Base-by-base conservation (phyloP, 2,329 filamentous ascomycete species). In the Penicillium sp. region DNA sequence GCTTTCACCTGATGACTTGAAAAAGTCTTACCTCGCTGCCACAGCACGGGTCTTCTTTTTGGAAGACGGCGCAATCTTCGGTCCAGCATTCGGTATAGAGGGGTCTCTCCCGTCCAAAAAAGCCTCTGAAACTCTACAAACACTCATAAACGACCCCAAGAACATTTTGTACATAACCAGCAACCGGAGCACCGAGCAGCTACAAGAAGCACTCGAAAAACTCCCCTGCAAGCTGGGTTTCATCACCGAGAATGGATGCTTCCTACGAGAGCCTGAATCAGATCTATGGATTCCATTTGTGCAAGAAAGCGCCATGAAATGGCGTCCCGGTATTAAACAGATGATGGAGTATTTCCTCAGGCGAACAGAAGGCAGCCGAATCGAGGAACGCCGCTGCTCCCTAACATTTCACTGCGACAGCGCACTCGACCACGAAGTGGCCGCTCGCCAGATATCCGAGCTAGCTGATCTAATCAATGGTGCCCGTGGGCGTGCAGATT, bases 391-490 rank as follows among this genome's bases (percentile, higher is more conserved):
- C 19, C 88, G 90, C 62, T 96, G 90, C 77, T 91, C 89, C 45
- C 78, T 96, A 36, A 85, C 93, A 51, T 96, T 96, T 78, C 88
- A 93, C 73, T 96, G 92, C 77, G 87, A 89, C 72, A 84, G 86
- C 52, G 87, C 89, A 0, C 85, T 89, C 41, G 90, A 96, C 69
- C 84, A 84, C 53, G 86, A 90, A 56, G 82, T 84, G 30, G 91
- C 92, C 0, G 80, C 84, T 57, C 86, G 90, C n/a, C 89, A 91
- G 66, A 91, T 91, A 0, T 88, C 88, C 33, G 93, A 97, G 67
- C 93, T 91, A 67, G 90, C 90, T 0, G 91, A 90, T 61, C 92
- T 96, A 67, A 93, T 97, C 79, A 97, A 96, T 70, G 91, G 95
- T 67, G 88, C 90, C 0, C 94, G 90, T 69, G 88, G 91, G 67